Evolutionary conservation across 257 asterid genomes (phyloP), one percentile per base, ranked within the genome.

Genomic region (Rehmannia glutinosa): DNA sequence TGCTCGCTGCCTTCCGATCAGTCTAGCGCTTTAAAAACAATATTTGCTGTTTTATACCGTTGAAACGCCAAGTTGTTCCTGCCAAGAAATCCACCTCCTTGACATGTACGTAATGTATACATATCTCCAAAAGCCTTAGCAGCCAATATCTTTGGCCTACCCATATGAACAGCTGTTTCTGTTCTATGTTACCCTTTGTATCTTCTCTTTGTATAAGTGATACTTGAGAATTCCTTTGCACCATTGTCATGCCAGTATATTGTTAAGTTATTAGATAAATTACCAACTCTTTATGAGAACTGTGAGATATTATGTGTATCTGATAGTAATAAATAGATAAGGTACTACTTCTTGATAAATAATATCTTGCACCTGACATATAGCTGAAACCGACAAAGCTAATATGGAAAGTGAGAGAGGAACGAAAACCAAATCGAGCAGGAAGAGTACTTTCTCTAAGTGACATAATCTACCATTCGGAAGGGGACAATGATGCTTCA

Each of bases 391-490:
- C 52, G 95, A 80, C 67, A 90, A 84, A 80, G 71, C 63, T 49
- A 82, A 70, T 61, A 75, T 42, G 80, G 87, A 75, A 71, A 67
- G 82, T 64, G 83, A 79, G 19, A 84, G 90, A 64, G 84, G 79
- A 66, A 76, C 86, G 28, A 84, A 75, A 71, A 74, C 85, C 57
- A 81, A 19, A 84, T 70, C 85, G 74, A 71, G 82, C 82, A 50
- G 84, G 86, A 71, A 83, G 83, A 73, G 80, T 87, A 57, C 83
- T 91, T 50, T 84, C 98, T 57, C 77, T 91, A 42, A 81, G 93
- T 82, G 98, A 94, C 78, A 86, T 94, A 72, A 83, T 91, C 50
- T 87, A 88, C 67, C 96, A 79, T 57, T 80, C 88, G 5, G 97
- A 85, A 56, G 86, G 81, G 71, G 82, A 82, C 42, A 80, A 86